Evolutionary conservation across 495 filamentous ascomycete species (phyloP).

Genomic region (Halenospora varia): DNA sequence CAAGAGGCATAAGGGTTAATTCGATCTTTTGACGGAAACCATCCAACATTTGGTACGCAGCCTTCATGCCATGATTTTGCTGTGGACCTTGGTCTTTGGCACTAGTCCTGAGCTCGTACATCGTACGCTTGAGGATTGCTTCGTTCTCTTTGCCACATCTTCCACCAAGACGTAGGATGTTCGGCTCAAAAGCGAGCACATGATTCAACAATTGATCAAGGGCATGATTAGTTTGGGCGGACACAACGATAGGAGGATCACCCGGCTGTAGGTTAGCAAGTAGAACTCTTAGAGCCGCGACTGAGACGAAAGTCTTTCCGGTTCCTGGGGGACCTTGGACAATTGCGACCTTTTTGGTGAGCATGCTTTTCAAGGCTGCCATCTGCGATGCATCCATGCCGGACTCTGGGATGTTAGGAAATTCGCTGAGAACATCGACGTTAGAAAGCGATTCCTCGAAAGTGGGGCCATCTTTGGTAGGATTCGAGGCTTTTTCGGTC

Average conservation of each 20-base stretch:
- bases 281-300: slow-evolving; percentile 64
- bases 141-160: slow-evolving; percentile 60
- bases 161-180: slow-evolving; percentile 76
- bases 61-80: not conserved
- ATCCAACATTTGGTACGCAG: not conserved
- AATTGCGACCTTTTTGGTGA: slow-evolving; percentile 71
- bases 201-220: slow-evolving; percentile 78
- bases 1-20: slow-evolving; percentile 42
- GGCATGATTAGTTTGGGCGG: slow-evolving; percentile 80
- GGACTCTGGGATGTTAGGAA: slow-evolving; percentile 39
- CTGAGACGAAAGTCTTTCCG: slow-evolving; percentile 79
- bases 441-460: slow-evolving; percentile 16
- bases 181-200: slow-evolving; percentile 57
- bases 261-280: slow-evolving; percentile 53
- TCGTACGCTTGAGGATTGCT: slow-evolving; percentile 58
- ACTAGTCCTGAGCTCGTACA: slow-evolving; percentile 54
- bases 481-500: not conserved
- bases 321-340: slow-evolving; percentile 92
- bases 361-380: slow-evolving; percentile 50
- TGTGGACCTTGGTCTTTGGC: slow-evolving; percentile 2
- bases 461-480: not conserved
- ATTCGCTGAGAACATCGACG: slow-evolving; percentile 44
- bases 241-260: slow-evolving; percentile 50
- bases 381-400: slow-evolving; percentile 56
- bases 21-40: slow-evolving; percentile 35